phyloP scores from a whole-genome alignment of 179 eudicot genomes.

The Beta lomatogona region DNA sequence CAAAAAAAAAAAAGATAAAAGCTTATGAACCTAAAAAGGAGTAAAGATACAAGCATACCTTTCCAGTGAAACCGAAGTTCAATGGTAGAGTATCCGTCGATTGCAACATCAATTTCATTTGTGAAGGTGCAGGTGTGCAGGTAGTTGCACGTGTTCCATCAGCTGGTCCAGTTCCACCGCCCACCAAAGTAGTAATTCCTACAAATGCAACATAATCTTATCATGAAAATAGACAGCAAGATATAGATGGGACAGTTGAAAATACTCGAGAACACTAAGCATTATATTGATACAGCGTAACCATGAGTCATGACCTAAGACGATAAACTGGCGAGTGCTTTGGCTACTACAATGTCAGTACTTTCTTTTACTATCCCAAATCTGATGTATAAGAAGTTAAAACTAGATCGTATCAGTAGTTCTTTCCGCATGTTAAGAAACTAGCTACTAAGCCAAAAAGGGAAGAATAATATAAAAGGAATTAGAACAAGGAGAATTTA shows the following conservation, averaged over 20 bases:
- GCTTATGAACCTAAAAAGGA: slow-evolving; percentile 1
- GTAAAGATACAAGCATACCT: slow-evolving; percentile 45
- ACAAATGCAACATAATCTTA: slow-evolving; percentile 23
- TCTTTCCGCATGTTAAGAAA: not conserved
- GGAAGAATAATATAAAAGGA: too few relatives aligned
- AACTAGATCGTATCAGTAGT: not conserved
- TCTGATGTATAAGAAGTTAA: not conserved
- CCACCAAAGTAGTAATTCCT: slow-evolving; percentile 94
- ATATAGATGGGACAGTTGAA: slow-evolving; percentile 4
- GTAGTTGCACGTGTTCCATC: slow-evolving; percentile 97
- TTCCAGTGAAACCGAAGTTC: slow-evolving; percentile 96
- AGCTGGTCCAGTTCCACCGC: slow-evolving; percentile 99
- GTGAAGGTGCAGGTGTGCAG: slow-evolving; percentile 81
- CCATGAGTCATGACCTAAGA: not conserved
- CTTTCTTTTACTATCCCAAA: not conserved
- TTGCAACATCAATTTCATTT: slow-evolving; percentile 86
- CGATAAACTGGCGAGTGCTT: not conserved
- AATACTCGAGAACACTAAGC: not conserved
- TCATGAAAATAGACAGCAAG: slow-evolving; percentile 3
- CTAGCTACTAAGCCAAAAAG: not conserved
- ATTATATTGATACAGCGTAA: not conserved
- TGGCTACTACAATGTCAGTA: not conserved
- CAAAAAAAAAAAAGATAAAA: not conserved
- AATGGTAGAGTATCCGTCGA: slow-evolving; percentile 88
- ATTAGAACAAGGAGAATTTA: not conserved